Evolutionary conservation across 805 yeast genomes (phyloP).

Genomic region (Tetrapisispora iriomotensis): DNA sequence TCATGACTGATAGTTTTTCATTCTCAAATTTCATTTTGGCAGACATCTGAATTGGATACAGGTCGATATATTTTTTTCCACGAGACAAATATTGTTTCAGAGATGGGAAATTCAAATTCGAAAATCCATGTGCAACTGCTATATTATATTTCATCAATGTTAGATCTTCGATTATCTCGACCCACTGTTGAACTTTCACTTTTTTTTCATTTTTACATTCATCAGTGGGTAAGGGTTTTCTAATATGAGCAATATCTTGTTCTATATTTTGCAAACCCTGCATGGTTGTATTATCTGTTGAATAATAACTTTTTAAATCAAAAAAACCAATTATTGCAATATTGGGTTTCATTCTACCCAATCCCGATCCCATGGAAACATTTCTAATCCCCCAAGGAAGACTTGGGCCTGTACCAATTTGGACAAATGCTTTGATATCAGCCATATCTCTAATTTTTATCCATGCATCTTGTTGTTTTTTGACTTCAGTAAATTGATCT

Average conservation of each 20-base stretch:
- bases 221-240: conserved; percentile 59
- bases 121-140: conserved; percentile 88
- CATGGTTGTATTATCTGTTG: background rate
- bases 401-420: conserved; percentile 77
- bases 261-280: background rate
- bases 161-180: conserved; percentile 82
- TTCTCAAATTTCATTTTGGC: conserved; percentile 42
- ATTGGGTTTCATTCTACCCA: conserved; percentile 98
- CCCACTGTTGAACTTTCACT: conserved; percentile 75
- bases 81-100: too few relatives aligned
- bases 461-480: conserved; percentile 75
- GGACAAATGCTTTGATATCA: conserved; percentile 86
- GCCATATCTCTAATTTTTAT: conserved; percentile 65
- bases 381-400: conserved; percentile 94
- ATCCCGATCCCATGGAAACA: conserved; percentile 83
- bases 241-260: background rate
- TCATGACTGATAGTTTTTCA: conserved; percentile 38
- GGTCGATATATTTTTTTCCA: conserved; percentile 60
- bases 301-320: conserved; percentile 39
- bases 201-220: conserved; percentile 59
- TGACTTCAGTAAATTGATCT: conserved; percentile 55
- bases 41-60: conserved; percentile 96
- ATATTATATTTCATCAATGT: conserved; percentile 82
- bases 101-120: conserved; percentile 58
- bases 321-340: conserved; percentile 87